phyloP scores from a whole-genome alignment of 495 filamentous ascomycete genomes.

The Tuber aestivum region DNA sequence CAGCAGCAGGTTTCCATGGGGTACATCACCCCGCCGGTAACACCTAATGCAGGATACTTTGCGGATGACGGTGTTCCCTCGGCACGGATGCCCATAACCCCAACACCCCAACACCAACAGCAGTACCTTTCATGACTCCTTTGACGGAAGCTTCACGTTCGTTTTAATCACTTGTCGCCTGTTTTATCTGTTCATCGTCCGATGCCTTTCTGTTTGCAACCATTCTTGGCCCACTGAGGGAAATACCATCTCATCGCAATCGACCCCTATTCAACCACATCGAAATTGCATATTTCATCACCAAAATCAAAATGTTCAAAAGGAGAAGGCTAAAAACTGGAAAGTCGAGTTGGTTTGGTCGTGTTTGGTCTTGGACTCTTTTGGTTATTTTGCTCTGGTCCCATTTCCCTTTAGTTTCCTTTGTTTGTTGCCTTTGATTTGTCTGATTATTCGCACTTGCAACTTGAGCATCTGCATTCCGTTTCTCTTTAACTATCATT shows the following conservation, averaged over 20 bases:
- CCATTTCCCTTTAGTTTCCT: conserved; percentile 36
- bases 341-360: conserved; percentile 30
- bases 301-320: conserved; percentile 39
- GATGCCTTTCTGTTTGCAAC: not conserved
- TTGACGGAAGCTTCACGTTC: conserved; percentile 16
- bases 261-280: conserved; percentile 14
- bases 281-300: conserved; percentile 36
- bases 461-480: conserved; percentile 32
- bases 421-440: conserved; percentile 37
- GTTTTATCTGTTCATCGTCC: conserved; percentile 13
- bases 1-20: conserved; percentile 65
- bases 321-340: conserved; percentile 35
- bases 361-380: conserved; percentile 24
- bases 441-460: conserved; percentile 37
- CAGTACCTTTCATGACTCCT: conserved; percentile 35
- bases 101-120: conserved; percentile 19
- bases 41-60: conserved; percentile 72
- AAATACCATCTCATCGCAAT: not conserved
- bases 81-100: conserved; percentile 37
- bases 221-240: not conserved
- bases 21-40: conserved; percentile 91
- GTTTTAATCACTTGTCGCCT: conserved; percentile 24
- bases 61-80: conserved; percentile 43
- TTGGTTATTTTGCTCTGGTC: conserved; percentile 34
- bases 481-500: conserved; percentile 35